Conservation (phyloP, 495 filamentous ascomycete species). For the Penicillium dipodomyicola region DNA sequence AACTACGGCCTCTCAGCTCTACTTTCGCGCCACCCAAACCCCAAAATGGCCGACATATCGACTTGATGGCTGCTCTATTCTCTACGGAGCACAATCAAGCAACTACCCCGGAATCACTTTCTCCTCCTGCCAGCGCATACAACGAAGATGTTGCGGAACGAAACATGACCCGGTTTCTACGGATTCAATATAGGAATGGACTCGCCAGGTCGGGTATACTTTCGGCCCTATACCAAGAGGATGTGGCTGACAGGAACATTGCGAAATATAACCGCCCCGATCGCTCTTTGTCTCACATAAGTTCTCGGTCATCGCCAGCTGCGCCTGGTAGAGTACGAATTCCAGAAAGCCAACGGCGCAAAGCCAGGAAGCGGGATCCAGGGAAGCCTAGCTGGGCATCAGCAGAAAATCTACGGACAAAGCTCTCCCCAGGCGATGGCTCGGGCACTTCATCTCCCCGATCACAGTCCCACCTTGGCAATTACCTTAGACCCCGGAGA, state of each 20-base stretch:
- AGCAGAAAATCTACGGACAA: slow-evolving; percentile 21
- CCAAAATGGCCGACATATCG: slow-evolving; percentile 37
- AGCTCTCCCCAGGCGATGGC: slow-evolving; percentile 13
- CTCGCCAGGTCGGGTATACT: slow-evolving; percentile 32
- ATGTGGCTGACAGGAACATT: slow-evolving; percentile 47
- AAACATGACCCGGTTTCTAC: slow-evolving; percentile 44
- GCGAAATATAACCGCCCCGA: slow-evolving; percentile 24
- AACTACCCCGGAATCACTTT: slow-evolving; percentile 17
- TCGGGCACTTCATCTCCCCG: slow-evolving; percentile 5
- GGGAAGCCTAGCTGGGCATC: slow-evolving; percentile 17
- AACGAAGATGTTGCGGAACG: slow-evolving; percentile 51
- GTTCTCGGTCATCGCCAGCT: slow-evolving; percentile 26
- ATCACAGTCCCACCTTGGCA: slow-evolving; percentile 10
- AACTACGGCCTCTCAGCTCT: slow-evolving; percentile 16
- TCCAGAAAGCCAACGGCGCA: slow-evolving; percentile 17
- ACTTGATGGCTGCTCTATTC: slow-evolving; percentile 42
- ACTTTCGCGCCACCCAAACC: slow-evolving; percentile 8
- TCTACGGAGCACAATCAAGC: slow-evolving; percentile 30
- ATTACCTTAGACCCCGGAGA: slow-evolving; percentile 26
- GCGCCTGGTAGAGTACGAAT: slow-evolving; percentile 24
- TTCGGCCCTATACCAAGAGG: slow-evolving; percentile 42
- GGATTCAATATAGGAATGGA: slow-evolving; percentile 25
- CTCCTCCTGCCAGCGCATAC: slow-evolving; percentile 40
- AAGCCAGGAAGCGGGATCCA: slow-evolving; percentile 10
- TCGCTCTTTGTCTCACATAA: slow-evolving; percentile 27